Conservation (phyloP, 192 early-diverging fungal species). For the Chytriomyces hyalinus region DNA sequence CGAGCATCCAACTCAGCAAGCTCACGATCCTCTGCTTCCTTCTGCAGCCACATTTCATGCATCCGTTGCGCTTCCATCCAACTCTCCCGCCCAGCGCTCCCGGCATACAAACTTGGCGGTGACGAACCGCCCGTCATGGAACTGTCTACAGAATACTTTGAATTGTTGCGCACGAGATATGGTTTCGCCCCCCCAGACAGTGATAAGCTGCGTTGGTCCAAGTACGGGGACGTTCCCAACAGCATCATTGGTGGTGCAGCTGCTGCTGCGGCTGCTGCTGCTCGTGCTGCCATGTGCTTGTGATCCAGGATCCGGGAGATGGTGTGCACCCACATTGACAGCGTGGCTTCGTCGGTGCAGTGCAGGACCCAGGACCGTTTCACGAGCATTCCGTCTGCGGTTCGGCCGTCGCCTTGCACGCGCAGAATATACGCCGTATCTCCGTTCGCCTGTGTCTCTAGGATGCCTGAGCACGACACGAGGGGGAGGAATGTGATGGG, state of each 20-base stretch:
- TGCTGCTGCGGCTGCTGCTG: background rate
- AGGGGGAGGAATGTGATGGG: conserved; percentile 23
- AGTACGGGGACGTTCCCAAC: background rate
- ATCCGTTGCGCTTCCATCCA: background rate
- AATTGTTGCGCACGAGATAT: no score
- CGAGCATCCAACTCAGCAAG: background rate
- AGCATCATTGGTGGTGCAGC: background rate
- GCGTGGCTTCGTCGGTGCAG: background rate
- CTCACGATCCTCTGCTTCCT: background rate
- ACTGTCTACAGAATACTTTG: background rate
- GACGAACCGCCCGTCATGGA: background rate
- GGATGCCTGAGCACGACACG: background rate
- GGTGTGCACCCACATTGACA: background rate
- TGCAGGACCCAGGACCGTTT: background rate
- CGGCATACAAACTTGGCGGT: background rate
- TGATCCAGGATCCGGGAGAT: background rate
- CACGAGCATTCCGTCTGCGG: background rate
- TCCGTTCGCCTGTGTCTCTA: background rate
- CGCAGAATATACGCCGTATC: background rate
- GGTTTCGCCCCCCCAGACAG: no score
- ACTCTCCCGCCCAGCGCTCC: background rate
- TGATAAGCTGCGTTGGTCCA: no score
- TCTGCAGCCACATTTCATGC: background rate
- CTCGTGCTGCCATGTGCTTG: background rate
- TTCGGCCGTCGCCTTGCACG: background rate